A percentile compares a stretch with the other conserved stretches of the same genome.
These are phyloP conservation scores for Rhynchospora tenuis DNA, from an alignment of 176 grass and related monocot genomes.

Conservation along the genomic window DNA sequence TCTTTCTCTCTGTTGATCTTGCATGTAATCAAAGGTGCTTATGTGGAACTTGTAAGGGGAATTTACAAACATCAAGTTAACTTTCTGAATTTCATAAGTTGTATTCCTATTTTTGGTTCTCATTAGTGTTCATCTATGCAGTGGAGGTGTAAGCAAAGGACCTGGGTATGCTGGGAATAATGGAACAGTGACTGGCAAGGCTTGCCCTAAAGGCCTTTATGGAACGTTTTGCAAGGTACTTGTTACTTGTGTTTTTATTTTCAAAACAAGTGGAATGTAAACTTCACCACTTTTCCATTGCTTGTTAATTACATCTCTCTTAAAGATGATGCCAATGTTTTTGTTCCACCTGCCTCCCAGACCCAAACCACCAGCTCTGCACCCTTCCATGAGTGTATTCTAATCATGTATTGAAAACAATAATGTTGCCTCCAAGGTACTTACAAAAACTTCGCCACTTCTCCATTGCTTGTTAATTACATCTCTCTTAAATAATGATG, in stretches of 20 bases:
- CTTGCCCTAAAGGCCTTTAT: conserved; percentile 95
- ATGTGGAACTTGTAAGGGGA: background rate
- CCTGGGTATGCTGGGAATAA: conserved; percentile 75
- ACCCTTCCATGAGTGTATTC: too few relatives aligned
- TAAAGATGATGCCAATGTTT: background rate
- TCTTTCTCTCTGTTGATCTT: background rate
- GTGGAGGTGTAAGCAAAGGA: conserved; percentile 71
- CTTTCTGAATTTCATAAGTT: conserved; percentile 9
- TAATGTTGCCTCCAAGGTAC: too few relatives aligned
- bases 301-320: background rate
- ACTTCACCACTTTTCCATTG: too few relatives aligned
- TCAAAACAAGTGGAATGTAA: too few relatives aligned
- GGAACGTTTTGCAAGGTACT: conserved; percentile 97
- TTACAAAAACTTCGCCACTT: too few relatives aligned
- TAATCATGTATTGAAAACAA: too few relatives aligned
- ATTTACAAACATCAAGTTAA: background rate
- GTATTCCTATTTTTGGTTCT: conserved; percentile 24
- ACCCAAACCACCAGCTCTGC: background rate
- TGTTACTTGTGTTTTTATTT: background rate
- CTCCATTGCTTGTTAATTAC: too few relatives aligned
- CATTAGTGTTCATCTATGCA: conserved; percentile 27
- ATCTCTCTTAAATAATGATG: too few relatives aligned
- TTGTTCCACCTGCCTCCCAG: background rate
- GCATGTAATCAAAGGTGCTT: background rate
- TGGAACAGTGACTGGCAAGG: conserved; percentile 88